Percentiles rank a stretch among this genome's conserved stretches.
Conservation (phyloP, 179 eudicot species). For the Actinidia polygama region DNA sequence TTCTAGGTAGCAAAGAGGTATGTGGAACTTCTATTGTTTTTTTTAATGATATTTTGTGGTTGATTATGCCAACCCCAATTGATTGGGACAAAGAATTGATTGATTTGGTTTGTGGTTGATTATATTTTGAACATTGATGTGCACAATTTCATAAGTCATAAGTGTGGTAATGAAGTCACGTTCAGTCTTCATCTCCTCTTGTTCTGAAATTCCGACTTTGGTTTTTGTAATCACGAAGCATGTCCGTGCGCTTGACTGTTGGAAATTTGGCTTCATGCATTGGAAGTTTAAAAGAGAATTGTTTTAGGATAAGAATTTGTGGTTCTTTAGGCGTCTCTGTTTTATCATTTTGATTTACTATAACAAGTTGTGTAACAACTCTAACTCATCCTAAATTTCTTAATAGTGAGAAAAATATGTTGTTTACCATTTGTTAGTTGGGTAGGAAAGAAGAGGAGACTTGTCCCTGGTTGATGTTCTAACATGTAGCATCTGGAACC, state of each 20-base stretch:
- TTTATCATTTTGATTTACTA: not conserved
- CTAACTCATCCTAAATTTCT: constrained; percentile 1
- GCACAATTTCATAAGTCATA: not conserved
- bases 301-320: not conserved
- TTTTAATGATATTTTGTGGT: not conserved
- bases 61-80: not conserved
- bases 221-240: not conserved
- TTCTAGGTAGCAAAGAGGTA: not conserved
- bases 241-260: not conserved
- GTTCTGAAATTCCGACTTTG: not conserved
- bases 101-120: not conserved
- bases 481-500: constrained; percentile 26
- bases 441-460: constrained; percentile 25
- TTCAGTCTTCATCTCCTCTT: no score
- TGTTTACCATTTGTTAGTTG: not conserved
- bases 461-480: constrained; percentile 29
- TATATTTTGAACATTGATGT: not conserved
- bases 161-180: no score
- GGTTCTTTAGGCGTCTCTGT: not conserved
- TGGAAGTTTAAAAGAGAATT: not conserved
- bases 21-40: not conserved
- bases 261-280: not conserved
- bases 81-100: no score
- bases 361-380: not conserved
- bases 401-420: not conserved